Evolutionary conservation across 1,284 basidiomycete species (phyloP), one percentile per base, ranked within the genome.

Genomic region (Vanrija sp.): DNA sequence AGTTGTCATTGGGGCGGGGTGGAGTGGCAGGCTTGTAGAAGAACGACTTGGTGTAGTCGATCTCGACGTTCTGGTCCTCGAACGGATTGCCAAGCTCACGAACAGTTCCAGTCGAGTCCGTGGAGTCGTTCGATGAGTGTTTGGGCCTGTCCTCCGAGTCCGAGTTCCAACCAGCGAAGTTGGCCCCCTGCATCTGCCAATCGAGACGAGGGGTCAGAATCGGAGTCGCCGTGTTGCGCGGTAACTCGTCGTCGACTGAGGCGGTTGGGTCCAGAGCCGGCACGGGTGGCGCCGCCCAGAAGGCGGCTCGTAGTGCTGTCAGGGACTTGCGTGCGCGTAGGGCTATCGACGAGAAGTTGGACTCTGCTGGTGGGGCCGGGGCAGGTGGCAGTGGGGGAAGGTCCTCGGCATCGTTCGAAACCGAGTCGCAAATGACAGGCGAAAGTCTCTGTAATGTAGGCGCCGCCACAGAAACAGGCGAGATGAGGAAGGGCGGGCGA

Each of bases 21-120:
- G 75, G 75, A 0, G 75, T 77, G 1, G 63, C 43, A 7, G 75
- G 75, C 55, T 72, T 73, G 62, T 77, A 77, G 62, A 77, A 77
- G 67, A 77, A 77, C 15, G 73, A 75, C 58, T 72, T 70, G 6
- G 73, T 65, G 55, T 72, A 77, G 58, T 77, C 75, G 49, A 72
- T 69, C 14, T 49, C 46, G 26, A 45, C 46, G 10, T 57, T 45
- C 8, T 16, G 16, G 46, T 57, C 50, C 26, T 40, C 49, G 34
- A 57, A 61, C 1, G 59, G 59, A 34, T 54, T 47, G 44, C 44
- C 54, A 9, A 57, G 25, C 44, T 57, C 55, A 39, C 50, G 51
- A 49, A 60, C 50, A 1, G 58, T 60, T 45, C 45, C 51, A 14
- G n/a, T 50, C n/a, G 55, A 53, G 43, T 42, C 48, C 2, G 43